Evolutionary conservation across 1,284 basidiomycete genomes (phyloP), one percentile per base, ranked within the genome.

Genomic region (Puccinia coronata): DNA sequence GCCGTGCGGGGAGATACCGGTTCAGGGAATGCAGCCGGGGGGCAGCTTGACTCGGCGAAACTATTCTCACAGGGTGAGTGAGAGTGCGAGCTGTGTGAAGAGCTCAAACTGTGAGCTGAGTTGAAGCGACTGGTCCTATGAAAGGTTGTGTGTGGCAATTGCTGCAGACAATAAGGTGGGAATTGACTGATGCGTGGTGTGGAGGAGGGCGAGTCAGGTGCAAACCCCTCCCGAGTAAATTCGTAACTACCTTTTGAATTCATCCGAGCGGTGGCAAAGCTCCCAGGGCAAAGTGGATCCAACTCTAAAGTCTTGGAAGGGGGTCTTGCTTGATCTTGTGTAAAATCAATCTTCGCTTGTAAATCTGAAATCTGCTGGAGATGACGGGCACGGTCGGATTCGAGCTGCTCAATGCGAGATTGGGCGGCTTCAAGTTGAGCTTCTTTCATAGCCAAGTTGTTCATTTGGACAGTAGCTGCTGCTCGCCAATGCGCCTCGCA

Each of bases 401-500:
- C 76, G 28, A 79, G 65, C 25, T 57, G 63, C n/a, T 53, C 25
- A 41, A 79, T 70, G 12, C 43, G 63, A 31, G 63, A 47, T 31
- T 79, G 43, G 14, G 63, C n/a, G n/a, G n/a, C n/a, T n/a, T n/a
- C n/a, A n/a, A n/a, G n/a, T n/a, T n/a, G n/a, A n/a, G n/a, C n/a
- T 39, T 55, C 53, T 43, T 49, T 79, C 51, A 57, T 39, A 6
- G 14, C 28, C 39, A 70, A 18, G 20, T 51, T 69, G 18, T 67
- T 65, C 47, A 79, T 53, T 57, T 79, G 61, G 16, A 79, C 76
- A 5, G 65, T 41, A 18, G 76, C 76, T 55, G 76, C 76, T 3
- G 76, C 76, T 59, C 76, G n/a, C 76, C 76, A 79, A 31, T 79
- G 76, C 25, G 76, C 43, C 31, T 79, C 47, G 43, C 76, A 79